Evolutionary conservation across 192 early-diverging fungal genomes (phyloP), one percentile per base, ranked within the genome.

Genomic region (Tieghemiomyces parasiticus): DNA sequence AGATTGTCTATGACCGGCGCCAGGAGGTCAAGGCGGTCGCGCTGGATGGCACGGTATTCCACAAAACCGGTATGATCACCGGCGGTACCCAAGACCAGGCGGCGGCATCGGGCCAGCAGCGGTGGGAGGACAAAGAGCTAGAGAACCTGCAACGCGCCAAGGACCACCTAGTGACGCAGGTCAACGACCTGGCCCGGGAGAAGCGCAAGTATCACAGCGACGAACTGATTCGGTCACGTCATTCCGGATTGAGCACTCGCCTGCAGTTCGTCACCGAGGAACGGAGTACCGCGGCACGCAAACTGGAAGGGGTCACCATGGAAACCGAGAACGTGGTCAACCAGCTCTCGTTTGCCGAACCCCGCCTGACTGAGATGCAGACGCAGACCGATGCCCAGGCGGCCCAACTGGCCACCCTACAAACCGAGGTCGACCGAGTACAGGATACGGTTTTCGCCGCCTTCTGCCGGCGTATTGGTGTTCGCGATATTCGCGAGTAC

Each of bases 1-100:
- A 90, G 25, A 78, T 97, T 29, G 89, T 86, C 59, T 99, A 89
- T 68, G 85, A 93, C 26, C 72, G 75, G 38, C 77, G 75, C 32
- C 78, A 89, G 30, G 83, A 92, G 51, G 86, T 94, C 56, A 91
- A 96, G 72, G 84, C 88, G 42, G 92, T 97, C 4, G 84, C 89
- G 1, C 73, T 97, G 64, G 95, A 97, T 64, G 95, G 95, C 31
- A 87, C 85, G 0, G 78, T 97, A 25, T 90, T 99, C 64, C 94
- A 97, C 71, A 93, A 90, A 62, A 93, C 82, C 53, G 97, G 97
- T 31, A 72, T 96, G 65, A 97, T 99, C 47, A 97, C 95, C 2
- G 97, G 88, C 61, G 87, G 87, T 3, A 67, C 76, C 35, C 52
- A 29, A 12, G 52, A 72, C 71, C 60, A 48, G 68, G 72, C 49